Conservation (phyloP, 2,329 filamentous ascomycete genomes). For the Aspergillus calidoustus region DNA sequence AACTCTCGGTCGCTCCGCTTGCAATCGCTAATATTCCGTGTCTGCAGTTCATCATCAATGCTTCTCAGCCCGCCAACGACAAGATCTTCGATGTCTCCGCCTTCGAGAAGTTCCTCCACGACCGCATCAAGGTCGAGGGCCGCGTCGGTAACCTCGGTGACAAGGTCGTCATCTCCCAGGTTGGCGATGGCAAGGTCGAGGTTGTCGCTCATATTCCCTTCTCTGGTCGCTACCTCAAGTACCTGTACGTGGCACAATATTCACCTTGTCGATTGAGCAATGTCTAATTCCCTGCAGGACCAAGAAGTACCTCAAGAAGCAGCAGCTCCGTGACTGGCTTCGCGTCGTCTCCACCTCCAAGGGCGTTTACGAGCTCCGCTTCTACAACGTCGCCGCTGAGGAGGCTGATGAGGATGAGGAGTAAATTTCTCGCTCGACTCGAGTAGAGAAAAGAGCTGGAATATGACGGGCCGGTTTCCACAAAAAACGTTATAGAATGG, state of each 20-base stretch:
- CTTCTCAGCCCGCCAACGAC: slow-evolving; percentile 95
- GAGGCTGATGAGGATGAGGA: slow-evolving; percentile 98
- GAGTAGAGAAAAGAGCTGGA: background rate
- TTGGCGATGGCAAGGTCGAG: slow-evolving; percentile 97
- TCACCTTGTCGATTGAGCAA: background rate
- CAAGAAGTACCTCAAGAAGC: slow-evolving; percentile 99
- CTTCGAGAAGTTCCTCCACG: slow-evolving; percentile 99
- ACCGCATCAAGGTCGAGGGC: slow-evolving; percentile 99
- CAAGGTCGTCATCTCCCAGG: slow-evolving; percentile 84
- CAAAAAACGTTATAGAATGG: slow-evolving; percentile 2
- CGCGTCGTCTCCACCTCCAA: slow-evolving; percentile 97
- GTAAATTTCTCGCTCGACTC: slow-evolving; percentile 60
- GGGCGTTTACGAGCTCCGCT: slow-evolving; percentile 99
- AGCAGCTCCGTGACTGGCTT: slow-evolving; percentile 99
- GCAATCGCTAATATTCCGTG: slow-evolving; percentile 2
- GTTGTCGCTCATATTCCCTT: slow-evolving; percentile 97
- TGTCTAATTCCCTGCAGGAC: slow-evolving; percentile 65
- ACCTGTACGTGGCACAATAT: slow-evolving; percentile 72
- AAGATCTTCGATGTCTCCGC: slow-evolving; percentile 99
- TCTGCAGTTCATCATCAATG: slow-evolving; percentile 94
- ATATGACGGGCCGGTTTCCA: background rate
- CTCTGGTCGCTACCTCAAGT: slow-evolving; percentile 99
- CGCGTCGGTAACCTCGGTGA: slow-evolving; percentile 98
- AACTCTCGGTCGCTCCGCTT: background rate
- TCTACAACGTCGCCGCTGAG: slow-evolving; percentile 99